Evolutionary conservation across 345 rosid species (phyloP), one percentile per base, ranked within the genome.

Genomic region (Populus ilicifolia): DNA sequence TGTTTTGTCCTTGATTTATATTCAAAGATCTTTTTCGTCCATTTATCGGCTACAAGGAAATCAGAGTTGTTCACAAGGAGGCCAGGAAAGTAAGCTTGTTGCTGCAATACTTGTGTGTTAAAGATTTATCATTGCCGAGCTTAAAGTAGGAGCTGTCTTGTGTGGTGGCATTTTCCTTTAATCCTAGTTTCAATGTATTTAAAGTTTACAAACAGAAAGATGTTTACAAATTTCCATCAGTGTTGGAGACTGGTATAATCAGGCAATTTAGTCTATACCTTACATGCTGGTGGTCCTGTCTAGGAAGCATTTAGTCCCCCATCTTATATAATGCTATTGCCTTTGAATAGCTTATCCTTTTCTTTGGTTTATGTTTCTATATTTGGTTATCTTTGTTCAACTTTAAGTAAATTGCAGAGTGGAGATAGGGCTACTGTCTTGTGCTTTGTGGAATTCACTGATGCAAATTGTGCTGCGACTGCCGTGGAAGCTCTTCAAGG

Each of bases 401-500:
- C 50, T 44, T 20, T 29, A 61, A 74, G 59, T 59, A 52, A 41
- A 78, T 56, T 80, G 82, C 85, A 87, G 93, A 77, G 64, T 61
- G 88, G 88, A 83, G 91, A 85, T 56, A 79, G 59, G 73, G 87
- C 90, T n/a, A 64, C 78, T 75, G 89, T 90, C 35, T 73, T 87
- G 71, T 86, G 93, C 83, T 90, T 90, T 81, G 90, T 87, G 62
- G 91, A 88, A 80, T 90, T 90, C 5, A 33, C 29, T 67, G 87
- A 90, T 75, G 62, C 85, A 50, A 82, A 83, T n/a, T 86, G 84
- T 80, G 91, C 89, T 73, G 38, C 69, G 54, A 86, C 89, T 62
- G 93, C 91, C 41, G 79, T 85, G 90, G 81, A 86, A 70, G 88
- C 89, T 72, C 89, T 90, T 72, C 90, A 90, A 78, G 93, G 93